phyloP scores from a whole-genome alignment of 2,329 filamentous ascomycete genomes.

The Aspergillus oerlinghausenensis region DNA sequence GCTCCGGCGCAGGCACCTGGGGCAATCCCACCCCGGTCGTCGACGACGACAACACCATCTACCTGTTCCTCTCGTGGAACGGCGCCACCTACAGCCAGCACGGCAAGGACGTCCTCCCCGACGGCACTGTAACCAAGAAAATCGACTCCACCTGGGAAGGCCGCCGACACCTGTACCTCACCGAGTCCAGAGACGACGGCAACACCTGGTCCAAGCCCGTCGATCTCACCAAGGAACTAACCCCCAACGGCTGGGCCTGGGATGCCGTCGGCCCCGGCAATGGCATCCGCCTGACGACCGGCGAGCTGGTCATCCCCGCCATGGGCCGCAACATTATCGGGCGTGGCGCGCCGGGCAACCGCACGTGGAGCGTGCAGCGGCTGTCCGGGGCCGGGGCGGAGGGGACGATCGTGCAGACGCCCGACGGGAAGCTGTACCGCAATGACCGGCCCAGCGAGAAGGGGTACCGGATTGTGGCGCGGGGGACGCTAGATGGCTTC shows the following conservation, averaged over 20 bases:
- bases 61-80: slow-evolving; percentile 29
- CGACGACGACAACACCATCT: slow-evolving; percentile 25
- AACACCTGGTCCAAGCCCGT: slow-evolving; percentile 4
- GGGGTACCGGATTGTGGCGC: slow-evolving; percentile 4
- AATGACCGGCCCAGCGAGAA: not conserved
- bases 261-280: slow-evolving; percentile 5
- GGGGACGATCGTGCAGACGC: slow-evolving; percentile 2
- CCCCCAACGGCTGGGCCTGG: not conserved
- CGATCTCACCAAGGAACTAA: slow-evolving; percentile 1
- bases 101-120: slow-evolving; percentile 16
- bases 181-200: slow-evolving; percentile 2
- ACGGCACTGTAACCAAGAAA: not conserved
- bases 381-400: slow-evolving; percentile 2
- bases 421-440: slow-evolving; percentile 4
- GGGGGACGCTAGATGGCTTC: not conserved
- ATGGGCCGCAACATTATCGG: slow-evolving; percentile 5
- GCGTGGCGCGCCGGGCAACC: slow-evolving; percentile 3
- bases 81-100: slow-evolving; percentile 22
- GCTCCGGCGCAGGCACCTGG: slow-evolving; percentile 22
- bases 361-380: slow-evolving; percentile 3
- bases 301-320: slow-evolving; percentile 5
- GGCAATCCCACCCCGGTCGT: slow-evolving; percentile 29
- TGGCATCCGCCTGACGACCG: slow-evolving; percentile 1
- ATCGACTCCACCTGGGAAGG: slow-evolving; percentile 6
- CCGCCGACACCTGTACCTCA: slow-evolving; percentile 3